These are phyloP conservation scores for Monilinia polystroma DNA, from an alignment of 2,329 filamentous ascomycete species.

Conservation along the genomic window DNA sequence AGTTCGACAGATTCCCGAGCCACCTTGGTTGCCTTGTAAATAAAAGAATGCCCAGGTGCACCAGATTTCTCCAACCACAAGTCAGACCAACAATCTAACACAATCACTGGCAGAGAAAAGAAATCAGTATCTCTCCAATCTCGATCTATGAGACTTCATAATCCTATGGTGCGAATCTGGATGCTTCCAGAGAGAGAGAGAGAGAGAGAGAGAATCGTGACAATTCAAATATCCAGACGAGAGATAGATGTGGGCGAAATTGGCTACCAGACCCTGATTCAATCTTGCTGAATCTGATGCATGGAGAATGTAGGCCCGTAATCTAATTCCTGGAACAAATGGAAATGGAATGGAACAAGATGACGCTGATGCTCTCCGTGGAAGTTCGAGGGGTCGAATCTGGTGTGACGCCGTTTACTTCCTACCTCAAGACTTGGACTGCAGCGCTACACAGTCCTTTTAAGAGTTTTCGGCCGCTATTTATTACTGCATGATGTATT, in stretches of 20 bases:
- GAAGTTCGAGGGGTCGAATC: neutral
- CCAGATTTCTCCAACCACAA: neutral
- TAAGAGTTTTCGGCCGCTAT: conserved; percentile 11
- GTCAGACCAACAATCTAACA: neutral
- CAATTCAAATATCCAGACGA: conserved; percentile 7
- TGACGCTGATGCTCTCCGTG: neutral
- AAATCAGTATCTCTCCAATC: neutral
- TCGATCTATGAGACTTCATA: neutral
- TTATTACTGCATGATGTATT: conserved; percentile 18
- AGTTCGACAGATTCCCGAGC: neutral
- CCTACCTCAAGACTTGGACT: conserved; percentile 2
- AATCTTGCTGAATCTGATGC: neutral
- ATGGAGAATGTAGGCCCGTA: neutral
- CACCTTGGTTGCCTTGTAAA: neutral
- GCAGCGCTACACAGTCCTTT: conserved; percentile 9
- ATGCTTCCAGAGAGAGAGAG: neutral
- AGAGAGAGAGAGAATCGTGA: neutral
- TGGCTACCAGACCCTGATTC: neutral
- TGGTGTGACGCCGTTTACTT: conserved; percentile 1
- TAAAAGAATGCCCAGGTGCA: neutral
- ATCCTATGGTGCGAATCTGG: no score
- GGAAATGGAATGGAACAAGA: conserved; percentile 6
- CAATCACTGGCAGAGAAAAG: neutral
- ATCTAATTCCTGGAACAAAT: neutral
- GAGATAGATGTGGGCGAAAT: neutral